Evolutionary conservation across 1,139 yeast genomes (phyloP).

Genomic region (Pichia sp.): DNA sequence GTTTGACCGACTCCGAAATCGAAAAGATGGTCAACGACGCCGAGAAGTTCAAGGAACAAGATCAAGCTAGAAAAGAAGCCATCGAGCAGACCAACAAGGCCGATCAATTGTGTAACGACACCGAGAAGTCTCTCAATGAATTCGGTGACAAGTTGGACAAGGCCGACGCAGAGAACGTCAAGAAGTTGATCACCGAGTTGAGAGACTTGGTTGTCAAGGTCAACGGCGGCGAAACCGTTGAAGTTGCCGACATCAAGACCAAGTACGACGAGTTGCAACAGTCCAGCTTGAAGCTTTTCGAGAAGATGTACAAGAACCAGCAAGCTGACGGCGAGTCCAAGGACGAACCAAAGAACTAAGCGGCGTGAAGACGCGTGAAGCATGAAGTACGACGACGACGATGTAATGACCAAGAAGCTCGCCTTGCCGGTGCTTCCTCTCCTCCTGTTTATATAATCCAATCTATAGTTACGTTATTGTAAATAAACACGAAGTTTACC

Average conservation of each 20-base stretch:
- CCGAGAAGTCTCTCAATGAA: constrained; percentile 91
- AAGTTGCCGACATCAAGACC: constrained; percentile 77
- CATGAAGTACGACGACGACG: background rate
- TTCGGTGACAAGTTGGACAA: constrained; percentile 89
- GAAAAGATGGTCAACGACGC: constrained; percentile 99
- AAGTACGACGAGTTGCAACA: constrained; percentile 94
- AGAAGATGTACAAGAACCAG: constrained; percentile 87
- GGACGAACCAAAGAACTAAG: constrained; percentile 15
- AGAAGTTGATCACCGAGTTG: constrained; percentile 68
- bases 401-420: background rate
- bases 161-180: constrained; percentile 82
- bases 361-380: background rate
- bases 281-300: constrained; percentile 89
- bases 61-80: constrained; percentile 85
- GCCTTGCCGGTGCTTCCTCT: background rate
- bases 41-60: constrained; percentile 95
- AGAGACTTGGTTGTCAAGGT: constrained; percentile 93
- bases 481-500: constrained; percentile 1
- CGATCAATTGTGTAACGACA: constrained; percentile 93
- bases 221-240: constrained; percentile 84
- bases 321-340: constrained; percentile 18
- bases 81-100: constrained; percentile 97
- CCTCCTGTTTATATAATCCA: constrained; percentile 7
- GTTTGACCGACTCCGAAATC: constrained; percentile 92
- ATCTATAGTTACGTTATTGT: constrained; percentile 8